A percentile compares a stretch with the other conserved stretches of the same genome.
phyloP scores from a whole-genome alignment of 1,284 basidiomycete species.

The Cryptococcus sp. region DNA sequence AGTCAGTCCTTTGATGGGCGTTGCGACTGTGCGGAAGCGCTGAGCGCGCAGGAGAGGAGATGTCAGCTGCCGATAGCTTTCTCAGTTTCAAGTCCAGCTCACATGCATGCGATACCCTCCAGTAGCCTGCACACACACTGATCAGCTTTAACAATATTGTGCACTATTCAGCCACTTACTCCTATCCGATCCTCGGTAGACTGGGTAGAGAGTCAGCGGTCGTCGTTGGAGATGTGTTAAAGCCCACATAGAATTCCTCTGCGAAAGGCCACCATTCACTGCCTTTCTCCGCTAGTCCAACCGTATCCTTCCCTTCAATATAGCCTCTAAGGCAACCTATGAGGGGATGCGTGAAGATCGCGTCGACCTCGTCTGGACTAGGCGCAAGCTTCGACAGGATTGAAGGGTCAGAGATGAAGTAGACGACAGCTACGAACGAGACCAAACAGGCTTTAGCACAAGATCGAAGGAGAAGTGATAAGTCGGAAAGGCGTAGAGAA shows the following conservation, averaged over 20 bases:
- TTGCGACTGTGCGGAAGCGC: conserved; percentile 71
- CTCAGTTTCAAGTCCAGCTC: conserved; percentile 3
- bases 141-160: neutral
- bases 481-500: neutral
- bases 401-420: conserved; percentile 62
- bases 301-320: conserved; percentile 45
- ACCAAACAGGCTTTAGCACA: neutral
- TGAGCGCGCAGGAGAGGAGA: conserved; percentile 13
- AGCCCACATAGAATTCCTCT: conserved; percentile 63
- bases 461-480: neutral
- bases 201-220: conserved; percentile 18
- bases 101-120: conserved; percentile 59
- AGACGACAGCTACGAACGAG: conserved; percentile 66
- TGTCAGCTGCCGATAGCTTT: conserved; percentile 58
- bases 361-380: conserved; percentile 68
- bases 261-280: conserved; percentile 75
- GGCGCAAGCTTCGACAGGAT: conserved; percentile 61
- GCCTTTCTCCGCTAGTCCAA: conserved; percentile 60
- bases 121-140: conserved; percentile 57
- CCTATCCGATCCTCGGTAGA: conserved; percentile 42
- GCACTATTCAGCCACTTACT: conserved; percentile 14
- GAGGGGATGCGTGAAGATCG: conserved; percentile 76
- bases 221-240: conserved; percentile 37
- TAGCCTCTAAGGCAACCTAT: conserved; percentile 64
- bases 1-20: conserved; percentile 77